Percentiles rank a stretch among this genome's conserved stretches.
Conservation (phyloP, 768 basidiomycete species). For the Rossbeevera mucosa region DNA sequence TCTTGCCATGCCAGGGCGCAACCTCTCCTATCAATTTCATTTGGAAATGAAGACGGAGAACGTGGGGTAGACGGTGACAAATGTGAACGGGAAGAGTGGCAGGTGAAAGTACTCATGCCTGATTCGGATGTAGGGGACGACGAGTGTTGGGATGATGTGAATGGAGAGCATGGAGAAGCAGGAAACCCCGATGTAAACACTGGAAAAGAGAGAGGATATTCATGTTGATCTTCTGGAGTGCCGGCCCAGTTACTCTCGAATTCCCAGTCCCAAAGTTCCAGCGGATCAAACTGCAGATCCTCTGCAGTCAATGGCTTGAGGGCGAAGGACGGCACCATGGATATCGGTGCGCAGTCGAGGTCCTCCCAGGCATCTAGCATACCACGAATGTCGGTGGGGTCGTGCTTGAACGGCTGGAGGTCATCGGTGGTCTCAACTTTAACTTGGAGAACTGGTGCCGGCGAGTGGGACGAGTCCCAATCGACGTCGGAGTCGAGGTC, state of each 20-base stretch:
- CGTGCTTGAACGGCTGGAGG: constrained; percentile 46
- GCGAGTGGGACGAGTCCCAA: constrained; percentile 51
- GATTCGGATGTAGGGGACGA: constrained; percentile 20
- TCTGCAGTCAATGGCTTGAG: constrained; percentile 31
- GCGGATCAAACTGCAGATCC: constrained; percentile 41
- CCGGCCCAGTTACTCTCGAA: constrained; percentile 29
- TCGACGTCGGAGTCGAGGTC: constrained; percentile 54
- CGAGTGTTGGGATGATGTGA: constrained; percentile 13
- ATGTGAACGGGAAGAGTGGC: constrained; percentile 13
- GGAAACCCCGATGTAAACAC: constrained; percentile 7
- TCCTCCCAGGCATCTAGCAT: constrained; percentile 71
- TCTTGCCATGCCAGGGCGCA: constrained; percentile 39
- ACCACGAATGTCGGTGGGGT: constrained; percentile 57
- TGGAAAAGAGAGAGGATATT: constrained; percentile 7
- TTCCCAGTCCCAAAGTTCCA: constrained; percentile 36
- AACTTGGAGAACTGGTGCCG: constrained; percentile 12
- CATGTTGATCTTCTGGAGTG: constrained; percentile 14
- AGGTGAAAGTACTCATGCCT: constrained; percentile 12
- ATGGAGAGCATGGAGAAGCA: constrained; percentile 19
- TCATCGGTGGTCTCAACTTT: constrained; percentile 27
- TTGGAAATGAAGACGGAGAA: constrained; percentile 9
- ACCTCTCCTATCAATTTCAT: constrained; percentile 6
- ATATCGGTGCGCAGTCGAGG: constrained; percentile 38
- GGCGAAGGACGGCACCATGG: constrained; percentile 26
- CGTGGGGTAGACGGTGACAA: constrained; percentile 7